These are phyloP conservation scores for Turritis glabra DNA, from an alignment of 345 rosid genomes.

Conservation along the genomic window DNA sequence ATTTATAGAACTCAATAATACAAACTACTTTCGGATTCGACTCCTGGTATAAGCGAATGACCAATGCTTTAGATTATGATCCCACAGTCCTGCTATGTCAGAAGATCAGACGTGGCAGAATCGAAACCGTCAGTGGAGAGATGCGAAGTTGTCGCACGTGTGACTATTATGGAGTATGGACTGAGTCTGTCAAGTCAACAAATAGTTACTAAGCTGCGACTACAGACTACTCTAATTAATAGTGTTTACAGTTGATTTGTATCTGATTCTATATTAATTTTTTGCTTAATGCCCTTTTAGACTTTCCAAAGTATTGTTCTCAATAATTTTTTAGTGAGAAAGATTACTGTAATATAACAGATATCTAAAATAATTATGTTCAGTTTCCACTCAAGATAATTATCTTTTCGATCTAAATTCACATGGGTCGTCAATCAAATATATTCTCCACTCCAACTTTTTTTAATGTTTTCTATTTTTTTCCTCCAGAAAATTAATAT, in stretches of 20 bases:
- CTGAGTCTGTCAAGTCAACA: conserved; percentile 15
- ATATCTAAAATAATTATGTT: neutral
- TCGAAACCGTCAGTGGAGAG: conserved; percentile 2
- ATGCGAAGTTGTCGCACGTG: conserved; percentile 30
- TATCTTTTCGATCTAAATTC: neutral
- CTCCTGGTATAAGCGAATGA: conserved; percentile 7
- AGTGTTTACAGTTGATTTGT: neutral
- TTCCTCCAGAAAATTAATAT: neutral
- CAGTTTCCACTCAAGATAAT: neutral
- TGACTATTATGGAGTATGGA: conserved; percentile 24
- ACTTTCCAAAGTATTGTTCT: conserved; percentile 6
- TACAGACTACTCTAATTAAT: neutral
- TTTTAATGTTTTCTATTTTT: neutral
- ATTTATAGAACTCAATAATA: neutral
- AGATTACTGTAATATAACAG: neutral
- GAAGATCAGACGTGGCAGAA: conserved; percentile 11
- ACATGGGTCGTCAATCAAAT: neutral
- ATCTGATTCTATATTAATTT: neutral
- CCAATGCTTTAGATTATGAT: conserved; percentile 17
- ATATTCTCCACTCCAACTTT: neutral
- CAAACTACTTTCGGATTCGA: neutral
- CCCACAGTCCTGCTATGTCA: conserved; percentile 10
- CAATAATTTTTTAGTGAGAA: neutral
- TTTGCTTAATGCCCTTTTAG: neutral
- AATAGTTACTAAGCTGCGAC: neutral